phyloP scores from a whole-genome alignment of 371 early-diverging fungal genomes.

The Batkoa obscura region DNA sequence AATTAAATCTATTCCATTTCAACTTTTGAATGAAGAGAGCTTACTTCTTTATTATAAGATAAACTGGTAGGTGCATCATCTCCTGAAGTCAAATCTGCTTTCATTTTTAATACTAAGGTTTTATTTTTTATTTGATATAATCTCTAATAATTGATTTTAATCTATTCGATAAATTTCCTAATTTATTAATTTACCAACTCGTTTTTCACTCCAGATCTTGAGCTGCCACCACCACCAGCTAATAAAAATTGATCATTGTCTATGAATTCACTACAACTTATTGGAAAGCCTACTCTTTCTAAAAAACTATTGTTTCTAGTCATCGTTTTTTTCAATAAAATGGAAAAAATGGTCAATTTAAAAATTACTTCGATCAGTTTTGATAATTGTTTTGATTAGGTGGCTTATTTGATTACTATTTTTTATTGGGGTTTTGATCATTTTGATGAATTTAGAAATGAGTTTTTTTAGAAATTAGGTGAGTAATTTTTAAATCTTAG shows the following conservation, averaged over 20 bases:
- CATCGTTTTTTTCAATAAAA: no score
- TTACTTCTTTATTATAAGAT: not conserved
- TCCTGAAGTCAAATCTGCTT: not conserved
- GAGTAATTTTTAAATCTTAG: no score
- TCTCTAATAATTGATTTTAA: not conserved
- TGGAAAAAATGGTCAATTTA: no score
- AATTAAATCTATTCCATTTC: not conserved
- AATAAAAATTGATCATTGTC: not conserved
- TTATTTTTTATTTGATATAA: not conserved
- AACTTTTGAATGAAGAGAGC: not conserved
- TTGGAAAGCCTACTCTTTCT: no score
- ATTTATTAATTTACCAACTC: not conserved
- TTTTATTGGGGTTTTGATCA: no score
- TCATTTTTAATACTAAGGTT: not conserved
- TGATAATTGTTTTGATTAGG: no score
- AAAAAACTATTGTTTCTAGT: no score
- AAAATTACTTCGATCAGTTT: no score
- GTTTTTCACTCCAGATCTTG: not conserved
- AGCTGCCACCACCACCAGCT: not conserved
- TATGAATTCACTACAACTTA: no score
- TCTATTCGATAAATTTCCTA: not conserved
- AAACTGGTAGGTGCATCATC: constrained; percentile 2
- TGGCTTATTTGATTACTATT: no score
- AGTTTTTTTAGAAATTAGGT: no score
- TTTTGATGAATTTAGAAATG: no score